phyloP scores from a whole-genome alignment of 768 basidiomycete species.

The Suillus clintonianus region DNA sequence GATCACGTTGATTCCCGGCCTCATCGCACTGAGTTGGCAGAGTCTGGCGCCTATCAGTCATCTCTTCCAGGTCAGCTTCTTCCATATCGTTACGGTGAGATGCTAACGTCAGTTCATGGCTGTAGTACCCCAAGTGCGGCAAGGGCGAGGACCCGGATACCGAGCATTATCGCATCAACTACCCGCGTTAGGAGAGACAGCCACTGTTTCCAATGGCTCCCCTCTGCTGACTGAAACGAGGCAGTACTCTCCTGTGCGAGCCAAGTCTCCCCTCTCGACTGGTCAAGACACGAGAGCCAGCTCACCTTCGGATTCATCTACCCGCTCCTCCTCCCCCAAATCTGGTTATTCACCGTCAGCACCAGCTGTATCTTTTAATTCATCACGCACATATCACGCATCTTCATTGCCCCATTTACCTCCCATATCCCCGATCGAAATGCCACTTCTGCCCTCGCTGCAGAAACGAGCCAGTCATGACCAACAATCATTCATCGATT shows the following conservation, averaged over 20 bases:
- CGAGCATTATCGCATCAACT: conserved; percentile 12
- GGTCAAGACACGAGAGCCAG: background rate
- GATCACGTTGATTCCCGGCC: conserved; percentile 15
- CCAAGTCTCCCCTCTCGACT: conserved; percentile 11
- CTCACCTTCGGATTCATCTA: conserved; percentile 12
- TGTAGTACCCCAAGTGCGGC: conserved; percentile 20
- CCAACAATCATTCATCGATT: conserved; percentile 49
- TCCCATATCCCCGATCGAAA: conserved; percentile 19
- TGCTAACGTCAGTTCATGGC: background rate
- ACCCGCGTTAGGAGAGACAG: conserved; percentile 23
- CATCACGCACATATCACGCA: conserved; percentile 42
- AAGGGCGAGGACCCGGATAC: conserved; percentile 6
- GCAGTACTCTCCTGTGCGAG: conserved; percentile 19
- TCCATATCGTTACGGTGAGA: background rate
- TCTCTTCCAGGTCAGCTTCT: conserved; percentile 26
- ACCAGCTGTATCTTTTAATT: conserved; percentile 41
- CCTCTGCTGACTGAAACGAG: conserved; percentile 6
- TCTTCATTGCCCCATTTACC: conserved; percentile 31
- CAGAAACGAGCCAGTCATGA: conserved; percentile 32
- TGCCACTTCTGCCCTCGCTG: conserved; percentile 15
- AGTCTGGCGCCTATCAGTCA: conserved; percentile 8
- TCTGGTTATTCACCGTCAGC: conserved; percentile 29
- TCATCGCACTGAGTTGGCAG: conserved; percentile 16
- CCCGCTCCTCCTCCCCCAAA: conserved; percentile 27
- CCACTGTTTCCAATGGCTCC: conserved; percentile 18